Evolutionary conservation across 1,284 basidiomycete genomes (phyloP).

Genomic region (Ustilago cynodontis): DNA sequence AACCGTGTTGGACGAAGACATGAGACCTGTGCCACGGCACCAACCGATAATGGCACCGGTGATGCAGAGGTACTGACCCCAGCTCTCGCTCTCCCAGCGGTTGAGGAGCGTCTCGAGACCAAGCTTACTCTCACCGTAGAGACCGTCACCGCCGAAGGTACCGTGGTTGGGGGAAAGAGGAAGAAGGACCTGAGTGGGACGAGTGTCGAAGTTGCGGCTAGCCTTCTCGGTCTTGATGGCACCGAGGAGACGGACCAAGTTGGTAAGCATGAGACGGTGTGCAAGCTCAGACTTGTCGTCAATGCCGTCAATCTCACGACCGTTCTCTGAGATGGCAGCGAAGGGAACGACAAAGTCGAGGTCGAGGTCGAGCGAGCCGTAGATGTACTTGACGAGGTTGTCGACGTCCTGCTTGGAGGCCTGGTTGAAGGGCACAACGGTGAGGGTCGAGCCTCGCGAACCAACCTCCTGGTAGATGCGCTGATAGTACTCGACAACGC

Average conservation of each 20-base stretch:
- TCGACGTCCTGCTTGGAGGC: conserved; percentile 98
- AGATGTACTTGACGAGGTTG: conserved; percentile 93
- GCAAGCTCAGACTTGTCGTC: conserved; percentile 98
- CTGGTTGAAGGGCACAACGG: conserved; percentile 98
- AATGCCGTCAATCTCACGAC: conserved; percentile 94
- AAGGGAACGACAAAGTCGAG: conserved; percentile 98
- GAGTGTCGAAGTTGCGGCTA: conserved; percentile 92
- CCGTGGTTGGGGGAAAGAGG: conserved; percentile 98
- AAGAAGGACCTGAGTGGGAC: conserved; percentile 96
- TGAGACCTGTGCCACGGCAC: conserved; percentile 88
- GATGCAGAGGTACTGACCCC: conserved; percentile 98
- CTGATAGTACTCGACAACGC: conserved; percentile 97
- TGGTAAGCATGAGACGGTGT: conserved; percentile 84
- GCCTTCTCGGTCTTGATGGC: conserved; percentile 99
- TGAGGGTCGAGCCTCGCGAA: conserved; percentile 91
- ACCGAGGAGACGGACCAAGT: conserved; percentile 92
- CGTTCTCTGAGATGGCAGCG: conserved; percentile 97
- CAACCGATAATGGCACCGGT: conserved; percentile 98
- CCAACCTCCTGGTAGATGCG: conserved; percentile 96
- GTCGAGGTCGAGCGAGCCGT: conserved; percentile 91
- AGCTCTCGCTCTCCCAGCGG: conserved; percentile 91
- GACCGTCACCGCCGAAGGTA: conserved; percentile 95
- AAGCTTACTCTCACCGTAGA: conserved; percentile 99
- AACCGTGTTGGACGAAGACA: conserved; percentile 94
- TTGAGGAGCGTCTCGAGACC: conserved; percentile 97